Conservation (phyloP, 2,329 filamentous ascomycete genomes). For the Sclerotinia trifoliorum region DNA sequence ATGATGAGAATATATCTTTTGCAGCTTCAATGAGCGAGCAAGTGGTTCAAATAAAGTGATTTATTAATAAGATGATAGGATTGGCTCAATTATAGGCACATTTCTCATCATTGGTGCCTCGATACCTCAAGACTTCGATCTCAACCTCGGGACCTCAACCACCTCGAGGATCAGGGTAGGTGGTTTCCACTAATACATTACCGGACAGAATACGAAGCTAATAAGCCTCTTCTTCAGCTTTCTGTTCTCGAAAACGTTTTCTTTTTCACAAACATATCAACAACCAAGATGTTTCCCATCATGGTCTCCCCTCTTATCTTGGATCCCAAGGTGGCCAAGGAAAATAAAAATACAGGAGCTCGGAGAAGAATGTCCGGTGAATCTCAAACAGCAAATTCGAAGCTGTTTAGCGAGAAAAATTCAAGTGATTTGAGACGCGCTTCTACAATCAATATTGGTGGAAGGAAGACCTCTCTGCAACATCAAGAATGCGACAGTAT, state of each 20-base stretch:
- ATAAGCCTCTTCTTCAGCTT: neutral
- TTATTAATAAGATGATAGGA: neutral
- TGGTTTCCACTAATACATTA: neutral
- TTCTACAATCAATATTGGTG: neutral
- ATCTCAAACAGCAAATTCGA: neutral
- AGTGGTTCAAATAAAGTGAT: neutral
- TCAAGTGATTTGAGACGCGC: conserved; percentile 1
- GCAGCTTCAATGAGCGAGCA: neutral
- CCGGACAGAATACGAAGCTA: neutral
- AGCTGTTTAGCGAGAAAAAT: neutral
- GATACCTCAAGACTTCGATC: neutral
- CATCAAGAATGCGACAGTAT: neutral
- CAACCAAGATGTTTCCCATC: conserved; percentile 14
- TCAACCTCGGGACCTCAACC: neutral
- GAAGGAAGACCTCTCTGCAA: neutral
- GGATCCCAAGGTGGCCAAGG: neutral
- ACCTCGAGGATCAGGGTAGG: neutral
- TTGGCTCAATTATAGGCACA: neutral
- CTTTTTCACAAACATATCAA: neutral
- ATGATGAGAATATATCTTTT: neutral
- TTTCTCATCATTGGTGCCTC: neutral
- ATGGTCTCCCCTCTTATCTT: neutral
- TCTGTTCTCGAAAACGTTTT: neutral
- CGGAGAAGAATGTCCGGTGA: conserved; percentile 12
- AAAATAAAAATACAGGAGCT: conserved; percentile 1